Evolutionary conservation across 2,329 filamentous ascomycete species (phyloP), one percentile per base, ranked within the genome.

Genomic region (Lachnellula occidentalis): DNA sequence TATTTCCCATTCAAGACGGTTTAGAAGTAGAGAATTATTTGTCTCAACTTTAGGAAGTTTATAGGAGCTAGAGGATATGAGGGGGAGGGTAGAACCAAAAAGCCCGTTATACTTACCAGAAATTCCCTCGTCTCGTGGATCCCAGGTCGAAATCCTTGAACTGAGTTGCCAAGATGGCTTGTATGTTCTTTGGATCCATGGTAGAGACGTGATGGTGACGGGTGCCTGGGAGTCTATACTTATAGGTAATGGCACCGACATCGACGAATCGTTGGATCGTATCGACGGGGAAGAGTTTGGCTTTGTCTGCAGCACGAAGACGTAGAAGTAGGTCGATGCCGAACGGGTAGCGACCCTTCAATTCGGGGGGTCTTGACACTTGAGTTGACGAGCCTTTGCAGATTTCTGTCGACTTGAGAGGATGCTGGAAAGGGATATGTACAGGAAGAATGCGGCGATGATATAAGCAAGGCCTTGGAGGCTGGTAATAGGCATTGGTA

Each of bases 71-170:
- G 27, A 31, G 27, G 27, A 31, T 31, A 31, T 9, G 27, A 31
- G 22, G 22, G 22, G 22, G 22, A 24, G 22, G 22, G 22, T 24
- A 31, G 27, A 31, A 31, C 27, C 27, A 31, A 9, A 31, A 9
- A 31, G 8, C 27, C 27, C 27, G 27, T 31, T 31, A 9, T 11
- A 9, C 27, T 31, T 31, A 31, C 27, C 27, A 58, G 48, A 90
- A 71, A 48, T 57, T 85, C 70, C 51, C 80, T 75, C 57, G 78
- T 70, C 31, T 87, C 74, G 66, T 90, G 83, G 62, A 9, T 69
- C 74, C 24, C 72, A 72, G 34, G 68, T 50, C 77, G 73, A 67
- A 84, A 53, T 82, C 77, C 2, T 72, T 65, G 56, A 80, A 82
- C 19, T 76, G 74, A 0, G 73, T 73, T 0, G 78, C 76, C 1